Evolutionary conservation across 1,284 basidiomycete genomes (phyloP).

Genomic region (Papiliotrema nemorosa): DNA sequence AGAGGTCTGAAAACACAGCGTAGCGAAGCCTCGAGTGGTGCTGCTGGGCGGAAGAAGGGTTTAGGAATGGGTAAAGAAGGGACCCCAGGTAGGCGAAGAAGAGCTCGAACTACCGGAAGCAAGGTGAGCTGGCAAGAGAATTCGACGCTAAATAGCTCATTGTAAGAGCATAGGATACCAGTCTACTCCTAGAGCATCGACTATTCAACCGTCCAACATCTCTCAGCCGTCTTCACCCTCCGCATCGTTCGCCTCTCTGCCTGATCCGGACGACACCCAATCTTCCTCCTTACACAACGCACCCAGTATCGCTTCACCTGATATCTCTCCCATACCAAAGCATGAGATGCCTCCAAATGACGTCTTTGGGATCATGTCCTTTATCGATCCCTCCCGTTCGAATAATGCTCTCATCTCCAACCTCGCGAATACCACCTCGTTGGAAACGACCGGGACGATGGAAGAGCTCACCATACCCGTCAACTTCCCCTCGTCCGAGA

Average conservation of each 20-base stretch:
- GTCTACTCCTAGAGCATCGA: slow-evolving; percentile 3
- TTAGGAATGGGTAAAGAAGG: slow-evolving; percentile 24
- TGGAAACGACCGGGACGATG: not conserved
- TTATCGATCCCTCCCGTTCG: not conserved
- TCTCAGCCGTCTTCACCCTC: slow-evolving; percentile 5
- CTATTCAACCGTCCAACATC: not conserved
- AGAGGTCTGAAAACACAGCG: not conserved
- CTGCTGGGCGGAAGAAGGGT: not conserved
- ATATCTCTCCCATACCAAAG: not conserved
- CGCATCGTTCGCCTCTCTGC: slow-evolving; percentile 6
- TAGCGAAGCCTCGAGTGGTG: not conserved
- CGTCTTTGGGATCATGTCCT: slow-evolving; percentile 5
- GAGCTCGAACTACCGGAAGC: not conserved
- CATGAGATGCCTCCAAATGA: not conserved
- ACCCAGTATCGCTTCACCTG: not conserved
- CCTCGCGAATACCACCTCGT: not conserved
- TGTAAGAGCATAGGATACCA: slow-evolving; percentile 9
- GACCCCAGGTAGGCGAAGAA: slow-evolving; percentile 15
- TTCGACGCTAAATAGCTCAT: not conserved
- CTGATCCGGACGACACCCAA: slow-evolving; percentile 4
- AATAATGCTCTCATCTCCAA: not conserved
- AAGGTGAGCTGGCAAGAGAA: not conserved
- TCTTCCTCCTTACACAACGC: not conserved
- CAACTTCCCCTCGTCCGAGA: slow-evolving; percentile 2
- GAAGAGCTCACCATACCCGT: slow-evolving; percentile 8